Evolutionary conservation across 108 stramenopile species (phyloP), one percentile per base, ranked within the genome.

Genomic region (Discostella stelligeroides): DNA sequence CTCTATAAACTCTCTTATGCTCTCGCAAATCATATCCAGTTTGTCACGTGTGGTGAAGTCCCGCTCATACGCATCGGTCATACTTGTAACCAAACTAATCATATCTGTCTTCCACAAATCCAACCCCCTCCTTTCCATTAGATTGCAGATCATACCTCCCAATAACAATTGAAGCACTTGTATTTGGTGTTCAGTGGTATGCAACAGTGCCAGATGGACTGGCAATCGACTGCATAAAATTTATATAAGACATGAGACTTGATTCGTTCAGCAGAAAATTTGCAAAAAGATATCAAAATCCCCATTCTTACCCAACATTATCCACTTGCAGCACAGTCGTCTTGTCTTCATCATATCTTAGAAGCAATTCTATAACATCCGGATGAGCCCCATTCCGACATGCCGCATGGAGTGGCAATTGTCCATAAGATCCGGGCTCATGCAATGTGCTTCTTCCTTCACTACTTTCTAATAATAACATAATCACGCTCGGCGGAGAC

Each of bases 391-490:
- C 72, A 39, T 84, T 80, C 11, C 87, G 69, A 65, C 87, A 88
- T 10, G 87, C 87, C 15, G 83, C 81, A 43, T 85, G 84, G n/a
- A 88, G 72, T 17, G 87, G 87, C 53, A 84, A 68, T 29, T 85
- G 84, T 20, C 75, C 83, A 56, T 84, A 85, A 11, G 65, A 25
- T 17, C 74, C 84, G 0, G 66, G 63, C 24, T 66, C 73, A 11
- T 81, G 71, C 13, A 88, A 38, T 11, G 83, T 65, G 40, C 68
- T 71, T 21, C 73, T 30, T 23, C 67, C 37, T 21, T 69, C 73
- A 18, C 67, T 67, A 43, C 63, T 59, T 23, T 84, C 75, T 65
- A 88, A 62, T 25, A 88, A 54, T 40, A 86, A 29, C n/a, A 72
- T 20, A 34, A 88, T 61, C 14, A 88, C 87, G 49, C 57, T 45